Evolutionary conservation across 2,329 filamentous ascomycete genomes (phyloP), one percentile per base, ranked within the genome.

Genomic region (Arthrobotrys entomopaga): DNA sequence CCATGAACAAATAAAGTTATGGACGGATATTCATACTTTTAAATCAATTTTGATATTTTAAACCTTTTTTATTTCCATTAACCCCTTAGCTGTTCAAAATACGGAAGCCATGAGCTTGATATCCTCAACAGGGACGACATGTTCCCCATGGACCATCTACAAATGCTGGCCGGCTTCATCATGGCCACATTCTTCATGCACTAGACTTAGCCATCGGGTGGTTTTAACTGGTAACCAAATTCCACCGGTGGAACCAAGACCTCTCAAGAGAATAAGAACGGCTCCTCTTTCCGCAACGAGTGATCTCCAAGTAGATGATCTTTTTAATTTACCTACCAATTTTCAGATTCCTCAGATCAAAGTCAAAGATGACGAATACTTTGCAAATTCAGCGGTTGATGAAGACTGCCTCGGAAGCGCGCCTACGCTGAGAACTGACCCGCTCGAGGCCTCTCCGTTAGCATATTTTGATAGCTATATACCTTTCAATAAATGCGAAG

Each of bases 201-300:
- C 24, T n/a, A 16, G 46, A 11, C 57, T 50, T 4, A 58, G 7
- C 11, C 58, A 63, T 13, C 16, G 10, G 46, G 43, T 29, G n/a
- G 42, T 49, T n/a, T n/a, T 40, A 13, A 16, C 16, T 34, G 10
- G 11, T 46, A n/a, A 24, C 22, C 53, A 29, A 15, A 13, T 54
- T 46, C 24, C 19, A 26, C 22, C 53, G 15, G 42, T 7, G 11
- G 60, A 54, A 20, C 2, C 19, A 19, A 26, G 60, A 8, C 53
- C 67, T 26, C 34, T 52, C 46, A 72, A 72, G 26, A 72, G 34
- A 40, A n/a, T 46, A 13, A 53, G 67, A 46, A 60, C 59, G 11
- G 40, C 8, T 29, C 24, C 24, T 15, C 6, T 5, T 56, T 22
- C 38, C 24, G 16, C 60, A 7, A 20, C 20, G 15, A 16, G 22